Evolutionary conservation across 345 rosid species (phyloP), one percentile per base, ranked within the genome.

Genomic region (Clarkia xantiana): DNA sequence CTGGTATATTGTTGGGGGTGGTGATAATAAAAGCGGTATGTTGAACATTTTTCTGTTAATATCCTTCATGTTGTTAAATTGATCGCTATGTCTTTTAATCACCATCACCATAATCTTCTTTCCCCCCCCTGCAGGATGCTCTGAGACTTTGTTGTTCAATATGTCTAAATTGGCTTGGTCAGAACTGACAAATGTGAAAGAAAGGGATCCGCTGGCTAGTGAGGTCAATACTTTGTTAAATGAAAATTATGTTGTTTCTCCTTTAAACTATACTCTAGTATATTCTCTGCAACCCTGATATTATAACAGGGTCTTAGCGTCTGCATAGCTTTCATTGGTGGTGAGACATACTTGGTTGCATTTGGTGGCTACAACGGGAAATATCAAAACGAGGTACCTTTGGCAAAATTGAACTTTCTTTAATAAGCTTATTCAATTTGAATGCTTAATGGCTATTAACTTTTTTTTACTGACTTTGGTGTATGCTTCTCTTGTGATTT

Each of bases 311-410:
- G 99, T 14, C 95, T 86, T 42, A 86, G 86, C 69, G 76, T 80
- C 47, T 78, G 84, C 84, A 60, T 90, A 0, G 86, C 80, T 47
- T 49, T 71, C 51, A 50, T 91, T 54, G 69, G 61, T 44, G 77
- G 90, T 19, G 94, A 78, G 75, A 77, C 55, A 54, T 62, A 80
- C 71, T 74, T 91, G 81, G 71, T 82, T 72, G 87, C 94, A 34
- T 91, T 91, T 68, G 99, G 99, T 17, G 99, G 99, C 64, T 91
- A 91, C 61, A 91, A 86, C 54, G 96, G 99, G 57, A 86, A 78
- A 64, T 91, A 86, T 66, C 81, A 72, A 68, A 91, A 86, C 13
- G 90, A 91, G 83, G 96, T 91, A 75, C 56, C 63, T 20, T 18
- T 11, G 51, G 29, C 12, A 8, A 38, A n/a, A 2, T 7, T 29